Evolutionary conservation across 179 eudicot species (phyloP), one percentile per base, ranked within the genome.

Genomic region (Beta corolliflora): DNA sequence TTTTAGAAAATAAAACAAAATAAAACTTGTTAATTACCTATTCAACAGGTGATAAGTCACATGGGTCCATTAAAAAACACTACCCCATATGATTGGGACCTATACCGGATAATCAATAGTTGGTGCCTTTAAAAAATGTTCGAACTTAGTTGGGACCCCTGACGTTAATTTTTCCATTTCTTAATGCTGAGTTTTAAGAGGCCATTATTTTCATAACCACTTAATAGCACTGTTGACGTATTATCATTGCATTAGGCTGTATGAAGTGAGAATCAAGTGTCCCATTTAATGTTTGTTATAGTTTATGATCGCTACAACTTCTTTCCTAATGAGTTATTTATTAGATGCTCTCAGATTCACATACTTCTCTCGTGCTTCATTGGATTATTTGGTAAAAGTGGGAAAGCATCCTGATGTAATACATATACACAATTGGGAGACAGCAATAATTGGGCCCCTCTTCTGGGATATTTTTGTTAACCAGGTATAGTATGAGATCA

Each of bases 351-450:
- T 60, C 93, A 91, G 95, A 83, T 91, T 91, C 83, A 29, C 88
- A 64, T 91, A 91, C 83, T 91, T 91, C 69, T 88, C 95, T 79
- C 93, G 91, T 80, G 95, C 95, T 52, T 83, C 95, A 65, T 81
- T 91, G 90, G 95, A 91, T 82, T 91, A 91, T 81, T 80, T 90
- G 65, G 87, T 86, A 29, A 91, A 88, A 84, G 78, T 89, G 52
- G 92, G 92, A 81, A 91, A 91, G 85, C 90, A 82, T 69, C 93
- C 93, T 60, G 92, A 91, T 86, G 86, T 91, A 59, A 58, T 91
- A 77, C 91, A 91, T 70, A 81, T 90, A 75, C 94, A 91, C 83
- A 91, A 91, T 80, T 90, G 94, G 94, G 91, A 91, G 82, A 91
- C 94, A 36, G 87, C 94, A 76, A 76, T 91, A 77, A 82, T 89